Conservation (phyloP, 768 basidiomycete genomes). For the Pleurotus tuoliensis region DNA sequence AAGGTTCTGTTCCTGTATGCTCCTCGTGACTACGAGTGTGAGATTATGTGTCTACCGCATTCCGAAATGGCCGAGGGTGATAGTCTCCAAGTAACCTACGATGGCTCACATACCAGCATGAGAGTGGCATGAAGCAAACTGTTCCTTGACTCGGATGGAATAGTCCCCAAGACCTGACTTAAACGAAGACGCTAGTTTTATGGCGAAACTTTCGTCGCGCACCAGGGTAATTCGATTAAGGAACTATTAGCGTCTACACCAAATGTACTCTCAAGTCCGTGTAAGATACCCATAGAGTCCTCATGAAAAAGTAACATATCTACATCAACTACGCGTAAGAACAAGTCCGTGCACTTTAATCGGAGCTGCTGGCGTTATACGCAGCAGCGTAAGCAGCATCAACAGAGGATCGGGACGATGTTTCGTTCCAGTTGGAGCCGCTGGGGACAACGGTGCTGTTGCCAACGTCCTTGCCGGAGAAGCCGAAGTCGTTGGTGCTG, state of each 20-base stretch:
- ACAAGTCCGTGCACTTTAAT: background rate
- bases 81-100: too few species aligned
- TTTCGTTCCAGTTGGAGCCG: slow-evolving; percentile 38
- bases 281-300: slow-evolving; percentile 5
- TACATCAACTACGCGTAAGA: background rate
- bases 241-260: slow-evolving; percentile 8
- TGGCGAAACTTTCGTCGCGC: slow-evolving; percentile 6
- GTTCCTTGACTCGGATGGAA: background rate
- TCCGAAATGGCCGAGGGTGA: too few species aligned
- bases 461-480: slow-evolving; percentile 36
- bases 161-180: background rate
- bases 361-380: slow-evolving; percentile 17
- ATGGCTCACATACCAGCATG: too few species aligned
- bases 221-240: slow-evolving; percentile 7
- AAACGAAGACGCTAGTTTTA: background rate
- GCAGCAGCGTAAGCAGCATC: slow-evolving; percentile 29
- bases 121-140: background rate
- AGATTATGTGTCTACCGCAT: too few species aligned
- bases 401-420: slow-evolving; percentile 23
- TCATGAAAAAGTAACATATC: background rate
- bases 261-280: slow-evolving; percentile 6
- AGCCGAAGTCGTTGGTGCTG: slow-evolving; percentile 34
- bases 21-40: too few species aligned
- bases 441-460: slow-evolving; percentile 29
- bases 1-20: background rate